Base-by-base conservation (phyloP, 2,329 filamentous ascomycete species). In the Fusarium chlamydosporum region DNA sequence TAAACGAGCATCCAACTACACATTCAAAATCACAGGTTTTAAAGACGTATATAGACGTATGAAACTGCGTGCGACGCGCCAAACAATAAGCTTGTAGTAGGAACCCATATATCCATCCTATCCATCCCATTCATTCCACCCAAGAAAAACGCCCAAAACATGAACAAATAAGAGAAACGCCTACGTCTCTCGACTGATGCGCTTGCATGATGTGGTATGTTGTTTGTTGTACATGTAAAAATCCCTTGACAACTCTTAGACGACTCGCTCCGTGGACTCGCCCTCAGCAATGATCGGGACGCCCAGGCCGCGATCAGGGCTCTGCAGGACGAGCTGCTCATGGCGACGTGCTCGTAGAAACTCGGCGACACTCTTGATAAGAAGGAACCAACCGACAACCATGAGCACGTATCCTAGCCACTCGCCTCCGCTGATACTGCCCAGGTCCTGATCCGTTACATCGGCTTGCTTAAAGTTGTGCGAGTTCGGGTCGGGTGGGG, bases 381-480 rank as follows among this genome's bases (percentile, higher is more conserved):
- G 83, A 67, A 99, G 94, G 76, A 98, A 98, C 96, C 96, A 99
- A 7, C 96, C 96, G 2, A 97, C 91, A 76, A 99, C 92, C 96
- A 99, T 99, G 47, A 99, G 81, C 16, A 92, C 84, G 75, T 98
- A 99, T 12, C 94, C 92, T 67, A 97, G 84, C 93, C 93, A 97
- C 77, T 98, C 94, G 68, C 87, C 91, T 52, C 90, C 91, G 7
- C 86, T 88, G 41, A 97, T 88, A 35, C 85, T 76, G 13, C 82
- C 80, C 31, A 71, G 38, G 40, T 84, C 83, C 65, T 82, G 74
- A 41, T 82, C 83, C 4, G 83, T 82, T 0, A 95, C 91, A 5
- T 88, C 82, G 70, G 86, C 87, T 2, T 93, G 91, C 76, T 97
- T 88, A 73, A 98, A 97, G 70, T 93, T 88, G 81, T 98, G 94